These are phyloP conservation scores for Amanita phalloides DNA, from an alignment of 768 basidiomycete species.

Conservation along the genomic window DNA sequence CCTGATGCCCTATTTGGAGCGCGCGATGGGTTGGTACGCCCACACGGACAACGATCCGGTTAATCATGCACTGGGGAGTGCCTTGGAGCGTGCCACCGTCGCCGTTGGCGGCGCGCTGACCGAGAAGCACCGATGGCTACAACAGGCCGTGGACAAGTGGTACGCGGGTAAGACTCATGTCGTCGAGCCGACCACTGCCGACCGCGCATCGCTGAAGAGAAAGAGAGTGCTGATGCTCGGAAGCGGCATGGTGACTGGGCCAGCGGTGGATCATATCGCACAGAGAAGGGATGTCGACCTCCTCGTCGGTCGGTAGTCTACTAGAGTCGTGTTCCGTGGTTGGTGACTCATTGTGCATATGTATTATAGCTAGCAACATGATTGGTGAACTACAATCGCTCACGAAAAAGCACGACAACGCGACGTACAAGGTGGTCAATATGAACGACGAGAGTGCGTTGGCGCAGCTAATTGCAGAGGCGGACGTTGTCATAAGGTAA, in stretches of 20 bases:
- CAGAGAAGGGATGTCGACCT: slow-evolving; percentile 53
- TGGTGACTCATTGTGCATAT: background rate
- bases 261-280: slow-evolving; percentile 69
- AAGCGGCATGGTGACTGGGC: slow-evolving; percentile 93
- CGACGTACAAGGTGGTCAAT: slow-evolving; percentile 48
- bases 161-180: slow-evolving; percentile 1
- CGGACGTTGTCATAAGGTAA: slow-evolving; percentile 72
- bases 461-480: slow-evolving; percentile 38
- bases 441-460: slow-evolving; percentile 39
- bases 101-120: slow-evolving; percentile 46
- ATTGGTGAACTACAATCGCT: slow-evolving; percentile 43
- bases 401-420: slow-evolving; percentile 34
- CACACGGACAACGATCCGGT: background rate
- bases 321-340: background rate
- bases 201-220: slow-evolving; percentile 20
- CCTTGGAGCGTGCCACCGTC: slow-evolving; percentile 65
- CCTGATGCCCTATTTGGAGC: slow-evolving; percentile 57
- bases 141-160: slow-evolving; percentile 34
- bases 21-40: slow-evolving; percentile 35
- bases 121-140: slow-evolving; percentile 48
- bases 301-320: slow-evolving; percentile 54
- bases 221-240: slow-evolving; percentile 76
- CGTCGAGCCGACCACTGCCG: background rate
- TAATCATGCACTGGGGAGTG: slow-evolving; percentile 21
- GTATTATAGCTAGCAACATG: slow-evolving; percentile 59